Evolutionary conservation across 108 stramenopile genomes (phyloP).

Genomic region (Halocafeteria seosinensis): DNA sequence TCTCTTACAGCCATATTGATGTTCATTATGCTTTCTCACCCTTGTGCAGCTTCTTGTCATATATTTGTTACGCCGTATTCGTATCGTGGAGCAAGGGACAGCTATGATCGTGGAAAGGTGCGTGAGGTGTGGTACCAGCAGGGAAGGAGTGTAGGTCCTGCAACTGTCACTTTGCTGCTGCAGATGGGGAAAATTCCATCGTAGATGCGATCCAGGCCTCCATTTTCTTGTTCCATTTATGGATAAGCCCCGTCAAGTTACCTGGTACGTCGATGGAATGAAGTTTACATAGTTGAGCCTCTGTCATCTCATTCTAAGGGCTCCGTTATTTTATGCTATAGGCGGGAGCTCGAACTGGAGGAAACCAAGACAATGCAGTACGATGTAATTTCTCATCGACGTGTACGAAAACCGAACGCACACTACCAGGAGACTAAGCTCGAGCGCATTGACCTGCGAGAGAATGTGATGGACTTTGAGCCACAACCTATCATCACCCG

Average conservation of each 20-base stretch:
- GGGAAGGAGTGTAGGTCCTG: neutral
- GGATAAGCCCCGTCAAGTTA: neutral
- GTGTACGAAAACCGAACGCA: neutral
- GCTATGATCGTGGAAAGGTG: neutral
- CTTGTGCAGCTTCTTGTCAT: neutral
- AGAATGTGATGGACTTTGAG: constrained; percentile 1
- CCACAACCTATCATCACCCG: neutral
- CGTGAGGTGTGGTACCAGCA: neutral
- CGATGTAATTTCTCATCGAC: neutral
- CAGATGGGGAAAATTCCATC: neutral
- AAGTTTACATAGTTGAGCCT: too few relatives aligned
- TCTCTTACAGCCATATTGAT: too few relatives aligned
- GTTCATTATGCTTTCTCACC: too few relatives aligned
- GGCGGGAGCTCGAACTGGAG: too few relatives aligned
- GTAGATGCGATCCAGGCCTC: neutral
- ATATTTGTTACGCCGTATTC: neutral
- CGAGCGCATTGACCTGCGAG: neutral
- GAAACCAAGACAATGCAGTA: too few relatives aligned
- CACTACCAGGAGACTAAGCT: neutral
- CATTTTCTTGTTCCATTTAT: neutral
- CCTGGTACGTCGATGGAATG: neutral
- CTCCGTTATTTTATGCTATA: too few relatives aligned
- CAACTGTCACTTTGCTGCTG: neutral
- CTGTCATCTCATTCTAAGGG: too few relatives aligned
- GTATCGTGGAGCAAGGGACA: neutral